Base-by-base conservation (phyloP, 345 rosid genomes). In the Gossypioides kirkii region DNA sequence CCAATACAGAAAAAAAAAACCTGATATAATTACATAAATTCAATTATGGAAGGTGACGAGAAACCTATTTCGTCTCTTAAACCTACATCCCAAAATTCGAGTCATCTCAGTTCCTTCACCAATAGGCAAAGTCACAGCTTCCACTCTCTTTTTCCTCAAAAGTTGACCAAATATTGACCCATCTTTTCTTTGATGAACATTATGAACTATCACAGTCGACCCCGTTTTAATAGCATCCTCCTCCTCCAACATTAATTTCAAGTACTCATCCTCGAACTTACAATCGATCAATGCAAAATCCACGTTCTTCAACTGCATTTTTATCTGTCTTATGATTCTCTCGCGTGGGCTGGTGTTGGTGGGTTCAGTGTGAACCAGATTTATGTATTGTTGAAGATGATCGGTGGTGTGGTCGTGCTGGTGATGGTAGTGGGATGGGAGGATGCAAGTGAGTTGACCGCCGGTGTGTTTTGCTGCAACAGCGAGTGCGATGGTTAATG, bases 81-180 rank as follows among this genome's bases (percentile, higher is more conserved):
- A 1, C 1, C 64, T 43, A n/a, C 56, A 60, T 46, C 66, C 66
- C 18, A 64, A 20, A 42, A 47, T 28, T 49, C 60, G 49, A 0
- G 60, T 73, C 76, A 73, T 49, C 59, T 73, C 76, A 46, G 52
- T 62, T 73, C 76, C 60, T n/a, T 61, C 22, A 49, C 75, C 75
- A 14, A 61, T 73, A 16, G 76, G 76, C 0, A 47, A 16, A 17
- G 76, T 61, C 11, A 49, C 69, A 28, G 69, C n/a, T 25, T 46
- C 76, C 1, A 45, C 22, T 73, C 54, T 46, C 12, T n/a, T 47
- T 10, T 52, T 32, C 61, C 42, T 36, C 20, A 71, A 26, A 71
- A 22, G 3, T 58, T 71, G 38, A 23, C 23, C 63, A 20, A 41
- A 54, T 2, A 7, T 8, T 4, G 63, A n/a, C 16, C 65, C 22